Evolutionary conservation across 1,284 basidiomycete genomes (phyloP).

Genomic region (Neolentinus lepideus): DNA sequence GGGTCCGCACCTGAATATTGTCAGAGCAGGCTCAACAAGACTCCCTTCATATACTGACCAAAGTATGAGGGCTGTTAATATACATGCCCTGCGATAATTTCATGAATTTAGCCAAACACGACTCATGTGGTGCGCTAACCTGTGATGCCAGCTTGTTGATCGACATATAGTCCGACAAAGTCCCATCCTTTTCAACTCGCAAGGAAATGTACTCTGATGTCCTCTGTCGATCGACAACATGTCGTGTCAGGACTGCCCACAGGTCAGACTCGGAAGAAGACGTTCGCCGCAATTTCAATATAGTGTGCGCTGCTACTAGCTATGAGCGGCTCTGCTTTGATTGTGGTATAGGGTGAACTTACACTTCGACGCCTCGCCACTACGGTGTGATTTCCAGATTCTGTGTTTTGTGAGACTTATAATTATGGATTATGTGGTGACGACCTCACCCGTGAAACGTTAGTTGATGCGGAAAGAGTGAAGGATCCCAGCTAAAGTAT

Average conservation of each 20-base stretch:
- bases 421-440: neutral
- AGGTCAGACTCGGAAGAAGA: constrained; percentile 31
- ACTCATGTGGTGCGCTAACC: neutral
- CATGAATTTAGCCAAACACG: neutral
- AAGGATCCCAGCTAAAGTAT: constrained; percentile 86
- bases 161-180: constrained; percentile 6
- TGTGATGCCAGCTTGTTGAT: neutral
- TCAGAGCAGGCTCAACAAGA: neutral
- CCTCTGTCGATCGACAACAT: constrained; percentile 52
- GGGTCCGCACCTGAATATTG: constrained; percentile 25
- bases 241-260: constrained; percentile 80
- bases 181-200: constrained; percentile 45
- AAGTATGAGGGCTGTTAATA: constrained; percentile 66
- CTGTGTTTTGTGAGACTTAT: constrained; percentile 27
- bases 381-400: constrained; percentile 39
- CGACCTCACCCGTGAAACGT: constrained; percentile 58
- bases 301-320: constrained; percentile 14
- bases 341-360: constrained; percentile 5
- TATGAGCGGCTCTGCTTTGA: too few species aligned
- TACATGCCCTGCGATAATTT: neutral
- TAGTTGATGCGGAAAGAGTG: constrained; percentile 41
- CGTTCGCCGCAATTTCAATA: constrained; percentile 18
- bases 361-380: constrained; percentile 9
- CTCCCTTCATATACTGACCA: constrained; percentile 36
- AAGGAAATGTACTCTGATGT: constrained; percentile 70